Evolutionary conservation across 2,329 filamentous ascomycete genomes (phyloP).

Genomic region (Neofusicoccum parvum): DNA sequence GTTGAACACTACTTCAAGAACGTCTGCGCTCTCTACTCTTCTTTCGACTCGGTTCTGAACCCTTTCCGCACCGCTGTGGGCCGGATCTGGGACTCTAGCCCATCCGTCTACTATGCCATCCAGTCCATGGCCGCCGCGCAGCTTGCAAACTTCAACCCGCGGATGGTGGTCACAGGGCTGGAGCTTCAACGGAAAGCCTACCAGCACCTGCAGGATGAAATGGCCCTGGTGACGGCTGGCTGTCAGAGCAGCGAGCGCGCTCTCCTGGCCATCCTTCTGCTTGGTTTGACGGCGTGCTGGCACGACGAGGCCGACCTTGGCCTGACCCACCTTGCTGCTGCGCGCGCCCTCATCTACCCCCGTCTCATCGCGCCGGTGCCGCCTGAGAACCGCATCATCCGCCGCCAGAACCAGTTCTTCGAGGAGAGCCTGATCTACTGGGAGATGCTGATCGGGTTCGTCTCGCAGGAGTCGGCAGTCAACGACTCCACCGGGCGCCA

Average conservation of each 20-base stretch:
- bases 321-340: conserved; percentile 54
- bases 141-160: conserved; percentile 59
- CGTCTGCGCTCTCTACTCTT: conserved; percentile 64
- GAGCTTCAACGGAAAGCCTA: conserved; percentile 57
- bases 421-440: conserved; percentile 60
- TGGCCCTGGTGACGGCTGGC: conserved; percentile 46
- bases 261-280: conserved; percentile 59
- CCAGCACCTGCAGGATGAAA: conserved; percentile 53
- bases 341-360: conserved; percentile 45
- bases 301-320: conserved; percentile 60
- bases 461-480: conserved; percentile 43
- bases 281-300: conserved; percentile 63
- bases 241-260: conserved; percentile 51
- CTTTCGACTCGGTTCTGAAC: conserved; percentile 64
- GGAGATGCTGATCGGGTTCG: conserved; percentile 62
- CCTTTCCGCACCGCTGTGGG: conserved; percentile 62
- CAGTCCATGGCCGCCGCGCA: conserved; percentile 67
- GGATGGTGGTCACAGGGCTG: conserved; percentile 53
- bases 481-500: conserved; percentile 7
- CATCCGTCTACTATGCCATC: conserved; percentile 62
- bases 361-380: conserved; percentile 41
- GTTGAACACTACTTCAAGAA: conserved; percentile 67
- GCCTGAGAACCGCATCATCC: conserved; percentile 34
- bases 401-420: conserved; percentile 52
- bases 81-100: conserved; percentile 59